These are phyloP conservation scores for Cryptomeria japonica DNA, from an alignment of 75 land plant genomes.

Conservation along the genomic window DNA sequence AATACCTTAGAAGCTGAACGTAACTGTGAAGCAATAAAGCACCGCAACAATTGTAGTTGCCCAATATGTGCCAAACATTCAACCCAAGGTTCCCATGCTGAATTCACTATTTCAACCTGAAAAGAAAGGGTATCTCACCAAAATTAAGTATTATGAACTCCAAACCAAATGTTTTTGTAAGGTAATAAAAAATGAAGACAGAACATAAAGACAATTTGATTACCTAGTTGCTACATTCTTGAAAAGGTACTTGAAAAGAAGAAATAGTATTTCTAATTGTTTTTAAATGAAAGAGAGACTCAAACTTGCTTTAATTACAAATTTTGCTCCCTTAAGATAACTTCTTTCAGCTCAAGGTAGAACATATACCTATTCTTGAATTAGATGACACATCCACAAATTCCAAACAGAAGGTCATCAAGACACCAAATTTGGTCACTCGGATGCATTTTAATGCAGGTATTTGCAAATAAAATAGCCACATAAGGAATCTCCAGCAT, in stretches of 20 bases:
- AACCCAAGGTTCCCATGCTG: slow-evolving; percentile 33
- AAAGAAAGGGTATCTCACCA: not conserved
- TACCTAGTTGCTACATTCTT: not conserved
- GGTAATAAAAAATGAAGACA: not conserved
- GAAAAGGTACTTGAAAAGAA: not conserved
- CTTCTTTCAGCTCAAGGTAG: not conserved
- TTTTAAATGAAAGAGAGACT: not conserved
- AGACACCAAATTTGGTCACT: not conserved
- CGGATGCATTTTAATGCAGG: not conserved
- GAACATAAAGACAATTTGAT: not conserved
- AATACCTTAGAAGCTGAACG: slow-evolving; percentile 39
- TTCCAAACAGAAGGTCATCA: not conserved
- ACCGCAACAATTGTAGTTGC: slow-evolving; percentile 45
- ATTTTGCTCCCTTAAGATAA: not conserved
- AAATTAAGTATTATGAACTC: not conserved
- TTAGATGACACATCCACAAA: not conserved
- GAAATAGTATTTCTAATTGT: not conserved
- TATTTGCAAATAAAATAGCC: not conserved
- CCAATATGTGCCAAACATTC: slow-evolving; percentile 42
- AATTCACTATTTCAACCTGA: slow-evolving; percentile 10
- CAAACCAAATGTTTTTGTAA: not conserved
- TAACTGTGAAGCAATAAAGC: slow-evolving; percentile 41
- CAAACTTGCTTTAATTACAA: not conserved
- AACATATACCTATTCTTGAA: not conserved
- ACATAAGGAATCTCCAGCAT: no score